phyloP scores from a whole-genome alignment of 768 basidiomycete genomes.

The Hypsizygus marmoreus region DNA sequence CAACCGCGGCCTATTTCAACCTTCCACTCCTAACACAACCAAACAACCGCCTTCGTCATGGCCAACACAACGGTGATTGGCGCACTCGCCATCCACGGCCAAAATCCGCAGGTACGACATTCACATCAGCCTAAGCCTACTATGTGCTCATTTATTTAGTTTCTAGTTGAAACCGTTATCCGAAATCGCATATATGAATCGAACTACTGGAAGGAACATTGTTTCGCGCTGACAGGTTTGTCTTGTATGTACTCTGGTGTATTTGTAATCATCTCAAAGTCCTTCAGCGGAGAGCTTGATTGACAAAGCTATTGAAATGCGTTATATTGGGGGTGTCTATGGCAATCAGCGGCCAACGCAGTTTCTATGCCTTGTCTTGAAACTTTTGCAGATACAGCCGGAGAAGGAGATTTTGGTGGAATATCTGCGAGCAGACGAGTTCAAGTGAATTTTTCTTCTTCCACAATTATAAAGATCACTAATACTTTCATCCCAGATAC shows the following conservation, averaged over 20 bases:
- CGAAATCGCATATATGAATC: slow-evolving; percentile 96
- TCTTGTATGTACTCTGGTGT: slow-evolving; percentile 5
- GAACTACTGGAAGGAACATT: slow-evolving; percentile 96
- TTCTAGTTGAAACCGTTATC: slow-evolving; percentile 94
- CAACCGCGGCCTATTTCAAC: no score
- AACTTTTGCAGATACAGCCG: slow-evolving; percentile 95
- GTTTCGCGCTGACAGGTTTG: slow-evolving; percentile 92
- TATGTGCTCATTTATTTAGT: slow-evolving; percentile 49
- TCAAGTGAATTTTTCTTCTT: slow-evolving; percentile 67
- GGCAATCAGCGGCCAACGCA: slow-evolving; percentile 94
- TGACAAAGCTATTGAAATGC: slow-evolving; percentile 86
- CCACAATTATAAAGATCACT: not conserved
- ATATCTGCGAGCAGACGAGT: slow-evolving; percentile 95
- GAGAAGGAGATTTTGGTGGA: slow-evolving; percentile 97
- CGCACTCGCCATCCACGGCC: slow-evolving; percentile 89
- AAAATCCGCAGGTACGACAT: slow-evolving; percentile 84
- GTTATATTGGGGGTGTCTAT: slow-evolving; percentile 89
- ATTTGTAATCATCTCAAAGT: not conserved
- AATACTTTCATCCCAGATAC: slow-evolving; percentile 57
- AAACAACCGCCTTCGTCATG: slow-evolving; percentile 48
- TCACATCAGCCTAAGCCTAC: not conserved
- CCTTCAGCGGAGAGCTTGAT: slow-evolving; percentile 84
- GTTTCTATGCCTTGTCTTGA: slow-evolving; percentile 89
- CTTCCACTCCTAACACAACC: no score
- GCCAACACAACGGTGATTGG: slow-evolving; percentile 92